Percentiles rank a stretch among this genome's conserved stretches.
phyloP scores from a whole-genome alignment of 768 basidiomycete genomes.

The Dacryopinax spathularia region DNA sequence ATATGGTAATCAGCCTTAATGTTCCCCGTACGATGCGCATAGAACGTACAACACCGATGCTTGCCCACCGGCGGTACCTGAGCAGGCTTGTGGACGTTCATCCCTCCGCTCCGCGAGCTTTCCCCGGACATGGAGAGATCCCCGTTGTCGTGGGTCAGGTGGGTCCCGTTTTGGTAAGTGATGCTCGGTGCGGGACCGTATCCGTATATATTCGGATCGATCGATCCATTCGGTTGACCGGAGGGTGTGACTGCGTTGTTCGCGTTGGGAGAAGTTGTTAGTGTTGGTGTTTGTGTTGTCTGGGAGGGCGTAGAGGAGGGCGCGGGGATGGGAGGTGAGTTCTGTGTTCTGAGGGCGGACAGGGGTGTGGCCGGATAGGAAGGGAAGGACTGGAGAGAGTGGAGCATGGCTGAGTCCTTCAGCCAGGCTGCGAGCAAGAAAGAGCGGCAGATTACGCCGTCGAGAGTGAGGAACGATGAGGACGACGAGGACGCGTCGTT shows the following conservation, averaged over 20 bases:
- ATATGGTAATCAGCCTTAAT: neutral
- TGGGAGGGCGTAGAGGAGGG: neutral
- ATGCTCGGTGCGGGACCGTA: neutral
- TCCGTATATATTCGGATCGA: neutral
- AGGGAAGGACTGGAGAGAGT: neutral
- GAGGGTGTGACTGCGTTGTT: neutral
- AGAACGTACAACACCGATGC: neutral
- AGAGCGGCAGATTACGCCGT: neutral
- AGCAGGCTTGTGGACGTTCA: neutral
- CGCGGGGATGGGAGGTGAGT: neutral
- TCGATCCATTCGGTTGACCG: neutral
- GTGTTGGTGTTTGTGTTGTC: neutral
- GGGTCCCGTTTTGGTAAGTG: neutral
- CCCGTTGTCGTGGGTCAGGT: neutral
- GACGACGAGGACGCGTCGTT: neutral
- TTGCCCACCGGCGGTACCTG: neutral
- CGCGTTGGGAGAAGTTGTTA: neutral
- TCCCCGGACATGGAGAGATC: neutral
- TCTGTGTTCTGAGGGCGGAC: neutral
- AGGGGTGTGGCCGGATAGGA: neutral
- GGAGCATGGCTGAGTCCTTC: neutral
- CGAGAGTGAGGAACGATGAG: neutral
- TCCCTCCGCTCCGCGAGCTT: neutral
- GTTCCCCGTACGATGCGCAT: neutral
- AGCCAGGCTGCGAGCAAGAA: neutral